A percentile compares a stretch with the other conserved stretches of the same genome.
Evolutionary conservation across 345 rosid genomes (phyloP).

Genomic region (Odontarrhena argentea): DNA sequence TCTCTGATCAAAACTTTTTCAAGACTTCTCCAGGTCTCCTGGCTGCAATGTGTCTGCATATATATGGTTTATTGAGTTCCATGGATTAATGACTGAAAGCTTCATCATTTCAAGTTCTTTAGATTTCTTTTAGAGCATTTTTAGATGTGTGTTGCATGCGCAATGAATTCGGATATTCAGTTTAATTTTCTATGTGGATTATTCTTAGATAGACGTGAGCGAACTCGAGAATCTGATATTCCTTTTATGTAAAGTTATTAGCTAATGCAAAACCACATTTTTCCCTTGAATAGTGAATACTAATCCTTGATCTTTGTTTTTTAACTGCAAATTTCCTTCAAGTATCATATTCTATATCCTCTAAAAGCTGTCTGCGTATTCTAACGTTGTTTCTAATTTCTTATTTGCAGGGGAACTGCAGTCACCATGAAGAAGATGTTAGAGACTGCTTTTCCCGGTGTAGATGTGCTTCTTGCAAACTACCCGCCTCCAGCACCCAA

Average conservation of each 20-base stretch:
- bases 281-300: no score
- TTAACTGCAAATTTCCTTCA: no score
- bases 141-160: not conserved
- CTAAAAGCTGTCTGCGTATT: not conserved
- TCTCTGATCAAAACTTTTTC: not conserved
- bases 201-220: not conserved
- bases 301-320: no score
- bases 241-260: no score
- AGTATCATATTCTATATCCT: no score
- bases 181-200: not conserved
- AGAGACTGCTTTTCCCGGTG: slow-evolving; percentile 73
- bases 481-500: slow-evolving; percentile 80
- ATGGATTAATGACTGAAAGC: not conserved
- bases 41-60: not conserved
- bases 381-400: not conserved
- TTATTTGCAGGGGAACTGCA: slow-evolving; percentile 64
- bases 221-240: no score
- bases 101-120: not conserved
- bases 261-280: no score
- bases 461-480: slow-evolving; percentile 74
- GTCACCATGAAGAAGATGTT: slow-evolving; percentile 80
- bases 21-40: not conserved
- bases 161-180: not conserved
- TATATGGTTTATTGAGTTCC: not conserved
- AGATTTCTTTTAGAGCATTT: not conserved